phyloP scores from a whole-genome alignment of 371 early-diverging fungal genomes.

The Apophysomyces elegans region DNA sequence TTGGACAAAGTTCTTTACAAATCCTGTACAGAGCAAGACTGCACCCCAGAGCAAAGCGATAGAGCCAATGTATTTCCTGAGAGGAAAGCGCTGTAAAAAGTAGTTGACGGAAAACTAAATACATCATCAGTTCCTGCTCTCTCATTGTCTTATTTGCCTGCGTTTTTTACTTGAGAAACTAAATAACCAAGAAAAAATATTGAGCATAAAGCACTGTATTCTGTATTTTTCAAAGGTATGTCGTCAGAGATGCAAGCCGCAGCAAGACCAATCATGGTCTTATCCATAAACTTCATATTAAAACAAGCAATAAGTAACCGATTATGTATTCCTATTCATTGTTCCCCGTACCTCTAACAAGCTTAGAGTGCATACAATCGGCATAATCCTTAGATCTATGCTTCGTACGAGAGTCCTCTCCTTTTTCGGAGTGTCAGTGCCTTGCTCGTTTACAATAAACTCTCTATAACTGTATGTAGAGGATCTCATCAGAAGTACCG shows the following conservation, averaged over 20 bases:
- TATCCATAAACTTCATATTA: conserved; percentile 39
- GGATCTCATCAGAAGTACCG: no score
- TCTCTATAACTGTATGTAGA: not conserved
- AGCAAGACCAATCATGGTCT: conserved; percentile 44
- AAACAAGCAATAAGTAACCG: no score
- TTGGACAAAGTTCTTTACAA: conserved; percentile 17
- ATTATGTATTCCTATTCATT: no score
- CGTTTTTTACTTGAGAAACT: conserved; percentile 33
- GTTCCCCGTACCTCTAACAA: conserved; percentile 33
- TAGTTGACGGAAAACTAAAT: conserved; percentile 30
- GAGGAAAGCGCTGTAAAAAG: conserved; percentile 25
- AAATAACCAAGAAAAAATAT: conserved; percentile 48
- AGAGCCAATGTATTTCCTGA: conserved; percentile 23
- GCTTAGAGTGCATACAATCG: conserved; percentile 39
- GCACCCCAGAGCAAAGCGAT: conserved; percentile 25
- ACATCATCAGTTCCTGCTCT: not conserved
- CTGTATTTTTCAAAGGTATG: conserved; percentile 23
- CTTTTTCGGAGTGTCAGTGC: conserved; percentile 13
- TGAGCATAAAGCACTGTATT: conserved; percentile 38
- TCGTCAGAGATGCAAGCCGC: conserved; percentile 32
- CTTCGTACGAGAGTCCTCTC: conserved; percentile 41
- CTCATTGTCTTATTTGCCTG: not conserved
- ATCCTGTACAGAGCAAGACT: conserved; percentile 14
- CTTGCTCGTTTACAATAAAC: not conserved
- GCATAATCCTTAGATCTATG: conserved; percentile 38